Conservation (phyloP, 2,329 filamentous ascomycete species). For the Paradendryphiella salina region DNA sequence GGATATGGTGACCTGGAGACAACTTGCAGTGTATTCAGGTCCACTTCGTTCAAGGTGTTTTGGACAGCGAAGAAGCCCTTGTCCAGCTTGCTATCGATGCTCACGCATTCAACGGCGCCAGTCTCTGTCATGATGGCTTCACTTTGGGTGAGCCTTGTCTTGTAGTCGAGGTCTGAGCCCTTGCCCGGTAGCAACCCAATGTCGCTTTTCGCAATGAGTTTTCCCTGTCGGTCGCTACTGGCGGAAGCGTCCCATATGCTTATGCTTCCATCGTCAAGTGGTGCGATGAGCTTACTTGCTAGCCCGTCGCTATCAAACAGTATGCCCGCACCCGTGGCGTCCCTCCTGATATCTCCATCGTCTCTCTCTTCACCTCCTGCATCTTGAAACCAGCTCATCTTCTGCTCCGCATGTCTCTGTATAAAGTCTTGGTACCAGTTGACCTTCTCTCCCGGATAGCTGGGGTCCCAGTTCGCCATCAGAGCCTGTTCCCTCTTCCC, state of each 20-base stretch:
- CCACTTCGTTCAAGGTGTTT: slow-evolving; percentile 76
- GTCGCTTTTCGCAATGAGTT: slow-evolving; percentile 66
- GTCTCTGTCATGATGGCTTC: slow-evolving; percentile 68
- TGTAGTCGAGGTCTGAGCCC: slow-evolving; percentile 48
- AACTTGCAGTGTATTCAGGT: slow-evolving; percentile 72
- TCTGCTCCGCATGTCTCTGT: slow-evolving; percentile 74
- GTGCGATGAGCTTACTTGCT: slow-evolving; percentile 68
- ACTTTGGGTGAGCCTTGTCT: slow-evolving; percentile 50
- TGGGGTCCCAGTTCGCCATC: slow-evolving; percentile 81
- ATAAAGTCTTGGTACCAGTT: slow-evolving; percentile 91
- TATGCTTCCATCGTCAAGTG: slow-evolving; percentile 85
- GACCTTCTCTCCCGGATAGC: slow-evolving; percentile 69
- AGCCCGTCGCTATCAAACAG: slow-evolving; percentile 62
- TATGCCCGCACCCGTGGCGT: slow-evolving; percentile 71
- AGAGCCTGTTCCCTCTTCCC: slow-evolving; percentile 57
- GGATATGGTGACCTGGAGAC: slow-evolving; percentile 73
- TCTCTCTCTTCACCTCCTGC: slow-evolving; percentile 52
- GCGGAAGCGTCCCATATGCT: slow-evolving; percentile 72
- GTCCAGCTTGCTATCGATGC: slow-evolving; percentile 68
- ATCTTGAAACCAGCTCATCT: slow-evolving; percentile 74
- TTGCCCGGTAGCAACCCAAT: slow-evolving; percentile 69
- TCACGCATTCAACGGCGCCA: slow-evolving; percentile 77
- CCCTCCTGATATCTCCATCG: slow-evolving; percentile 53
- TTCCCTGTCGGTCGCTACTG: slow-evolving; percentile 63
- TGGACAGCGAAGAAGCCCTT: slow-evolving; percentile 81